Base-by-base conservation (phyloP, 2,329 filamentous ascomycete species). In the Phialophora macrospora region DNA sequence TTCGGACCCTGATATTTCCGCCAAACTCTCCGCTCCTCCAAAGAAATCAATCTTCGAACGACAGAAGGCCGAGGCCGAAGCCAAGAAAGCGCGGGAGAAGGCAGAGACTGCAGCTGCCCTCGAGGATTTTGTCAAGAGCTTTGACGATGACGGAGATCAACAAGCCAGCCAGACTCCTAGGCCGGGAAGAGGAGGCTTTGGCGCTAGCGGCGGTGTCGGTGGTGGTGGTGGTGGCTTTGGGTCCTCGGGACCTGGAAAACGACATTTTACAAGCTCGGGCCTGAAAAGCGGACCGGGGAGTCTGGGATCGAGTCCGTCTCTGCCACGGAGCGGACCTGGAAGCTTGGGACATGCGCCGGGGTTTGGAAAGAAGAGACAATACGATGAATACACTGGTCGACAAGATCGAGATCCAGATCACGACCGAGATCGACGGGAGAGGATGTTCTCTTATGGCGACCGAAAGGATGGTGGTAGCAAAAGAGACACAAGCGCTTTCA, bases 1-100 rank as follows among this genome's bases (percentile, higher is more conserved):
- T 55, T 60, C 54, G 12, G 38, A 56, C 38, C 38, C 91, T 14
- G 87, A 92, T 73, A 83, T 91, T 65, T 86, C 89, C 63, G 85
- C 88, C 59, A 96, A 96, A 78, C 87, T 95, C 58, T 91, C 91
- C 56, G 65, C 69, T 6, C 88, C 91, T 0, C 85, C 88, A 68
- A 95, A 93, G 78, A 91, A 95, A 75, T 96, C 92, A 22, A 84
- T 90, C 28, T 97, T 96, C 76, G 93, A 97, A 80, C 89, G 89
- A 72, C 91, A 96, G 77, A 92, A 91, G 77, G 91, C 91, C 66
- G 92, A 96, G 76, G 91, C 91, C 63, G 92, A 96, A 81, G 92
- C 92, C 26, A 97, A 97, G 80, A 88, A 91, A 65, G 85, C 87
- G 72, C 86, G 92, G 71, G 93, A 96, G 77, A 90, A 90, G 73